phyloP scores from a whole-genome alignment of 805 yeast genomes.

The Kregervanrija fluxuum region DNA sequence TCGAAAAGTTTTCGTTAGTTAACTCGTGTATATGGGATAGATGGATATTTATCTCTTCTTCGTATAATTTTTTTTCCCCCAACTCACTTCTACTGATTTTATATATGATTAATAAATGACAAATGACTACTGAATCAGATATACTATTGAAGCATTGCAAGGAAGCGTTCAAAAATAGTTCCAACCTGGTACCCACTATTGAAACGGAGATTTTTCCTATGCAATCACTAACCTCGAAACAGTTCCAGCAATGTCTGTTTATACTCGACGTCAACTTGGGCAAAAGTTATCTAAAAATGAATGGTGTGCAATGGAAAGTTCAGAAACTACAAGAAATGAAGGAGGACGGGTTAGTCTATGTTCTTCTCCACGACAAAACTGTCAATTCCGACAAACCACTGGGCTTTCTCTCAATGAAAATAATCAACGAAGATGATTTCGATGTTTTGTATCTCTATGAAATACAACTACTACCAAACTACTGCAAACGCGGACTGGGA shows the following conservation, averaged over 20 bases:
- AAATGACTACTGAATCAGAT: no score
- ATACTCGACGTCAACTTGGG: slow-evolving; percentile 21
- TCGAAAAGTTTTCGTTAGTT: background rate
- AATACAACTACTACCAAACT: slow-evolving; percentile 36
- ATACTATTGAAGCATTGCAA: no score
- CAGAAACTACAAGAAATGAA: slow-evolving; percentile 37
- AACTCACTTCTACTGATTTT: no score
- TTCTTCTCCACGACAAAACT: slow-evolving; percentile 22
- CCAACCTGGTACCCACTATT: no score
- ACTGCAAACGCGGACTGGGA: slow-evolving; percentile 33
- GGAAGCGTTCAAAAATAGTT: no score
- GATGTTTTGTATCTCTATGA: slow-evolving; percentile 46
- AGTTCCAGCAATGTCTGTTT: slow-evolving; percentile 10
- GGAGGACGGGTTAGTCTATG: slow-evolving; percentile 38
- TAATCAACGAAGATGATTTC: slow-evolving; percentile 33
- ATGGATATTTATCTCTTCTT: no score
- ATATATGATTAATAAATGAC: no score
- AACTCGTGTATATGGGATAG: no score
- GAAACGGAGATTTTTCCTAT: no score
- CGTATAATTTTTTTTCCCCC: no score
- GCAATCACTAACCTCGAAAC: background rate
- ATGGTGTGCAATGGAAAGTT: slow-evolving; percentile 33
- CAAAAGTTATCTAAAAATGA: slow-evolving; percentile 12
- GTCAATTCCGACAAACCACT: slow-evolving; percentile 8
- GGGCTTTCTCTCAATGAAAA: slow-evolving; percentile 39